Evolutionary conservation across 768 basidiomycete species (phyloP), one percentile per base, ranked within the genome.

Genomic region (Leccinellum rugosiceps): DNA sequence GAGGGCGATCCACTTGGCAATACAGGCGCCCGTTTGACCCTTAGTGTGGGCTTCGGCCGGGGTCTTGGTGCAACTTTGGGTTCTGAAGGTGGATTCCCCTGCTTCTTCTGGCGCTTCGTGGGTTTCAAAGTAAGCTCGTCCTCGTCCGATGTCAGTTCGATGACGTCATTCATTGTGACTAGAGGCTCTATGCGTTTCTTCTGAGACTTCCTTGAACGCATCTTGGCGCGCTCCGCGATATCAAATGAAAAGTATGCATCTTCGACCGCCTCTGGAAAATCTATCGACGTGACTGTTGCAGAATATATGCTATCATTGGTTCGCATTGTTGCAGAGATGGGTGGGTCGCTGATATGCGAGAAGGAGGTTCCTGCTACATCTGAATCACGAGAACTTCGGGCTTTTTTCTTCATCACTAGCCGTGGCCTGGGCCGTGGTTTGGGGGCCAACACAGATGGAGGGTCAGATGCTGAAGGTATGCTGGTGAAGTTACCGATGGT

Each of bases 141-240:
- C 4, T 76, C 76, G 35, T 79, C 79, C 7, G 77, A 78, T 17
- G 72, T 68, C 35, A 82, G 62, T 59, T 82, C 81, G 11, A 83
- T 80, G 3, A 81, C 64, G 11, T 79, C 77, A n/a, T 55, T 50
- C 41, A 34, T 57, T 35, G 60, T 38, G 48, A 32, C 26, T 26
- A 44, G 50, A 28, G 55, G 35, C 1, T 50, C 48, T 53, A 48
- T 48, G 23, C 58, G 11, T 10, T 56, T 55, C 44, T 69, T 25
- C 45, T 59, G 63, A 8, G 72, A 53, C 21, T 67, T 74, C 23
- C 82, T 71, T 55, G 79, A 75, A 17, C 83, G 81, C 68, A 75
- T 82, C 63, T 84, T 84, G 50, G 83, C 80, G 17, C 83, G 76
- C 43, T 85, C 83, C n/a, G 83, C 83, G 25, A 83, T 83, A 59